Base-by-base conservation (phyloP, 495 filamentous ascomycete species). In the Symbiotaphrina buchneri region DNA sequence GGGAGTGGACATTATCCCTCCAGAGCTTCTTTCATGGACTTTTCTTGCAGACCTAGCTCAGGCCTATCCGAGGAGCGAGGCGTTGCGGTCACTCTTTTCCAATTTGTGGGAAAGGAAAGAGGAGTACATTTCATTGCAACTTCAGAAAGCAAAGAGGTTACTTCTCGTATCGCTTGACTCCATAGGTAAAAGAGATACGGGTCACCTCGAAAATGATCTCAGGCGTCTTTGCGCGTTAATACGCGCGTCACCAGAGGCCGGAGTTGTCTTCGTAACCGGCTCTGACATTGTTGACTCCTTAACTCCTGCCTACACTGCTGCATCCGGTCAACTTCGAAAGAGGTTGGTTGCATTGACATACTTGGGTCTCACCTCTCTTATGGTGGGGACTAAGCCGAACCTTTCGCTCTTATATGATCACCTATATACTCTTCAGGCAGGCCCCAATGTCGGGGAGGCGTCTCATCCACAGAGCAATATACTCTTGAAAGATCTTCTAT, bases 241-340 rank as follows among this genome's bases (percentile, higher is more conserved):
- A 3, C 53, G 59, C 31, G 47, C 50, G 6, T 73, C 61, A 4
- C 55, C 62, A 0, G 50, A 61, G 3, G 47, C 55, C 18, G 62
- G 61, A 10, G 44, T 45, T n/a, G 69, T 72, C 41, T 69, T 91
- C 28, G 60, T 90, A 46, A 70, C 71, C 1, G 83, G 83, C 11
- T 78, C 77, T 28, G 83, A 92, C 46, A 83, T 83, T 41, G 44
- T 91, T 8, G 83, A 93, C 43, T 68, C 72, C 2, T 54, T 90
- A 10, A 53, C 61, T 20, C 62, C 56, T 37, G 65, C 65, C 30
- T 90, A 76, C 47, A 63, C 56, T 26, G 52, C 67, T 30, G 61
- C 57, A 38, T 61, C 68, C 26, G 61, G 59, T 10, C 58, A 59
- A 5, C 44, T 74, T 8, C 61, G 66, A 27, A 69, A 61, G 34